These are phyloP conservation scores for Triangularia setosa DNA, from an alignment of 2,329 filamentous ascomycete genomes.

Conservation along the genomic window DNA sequence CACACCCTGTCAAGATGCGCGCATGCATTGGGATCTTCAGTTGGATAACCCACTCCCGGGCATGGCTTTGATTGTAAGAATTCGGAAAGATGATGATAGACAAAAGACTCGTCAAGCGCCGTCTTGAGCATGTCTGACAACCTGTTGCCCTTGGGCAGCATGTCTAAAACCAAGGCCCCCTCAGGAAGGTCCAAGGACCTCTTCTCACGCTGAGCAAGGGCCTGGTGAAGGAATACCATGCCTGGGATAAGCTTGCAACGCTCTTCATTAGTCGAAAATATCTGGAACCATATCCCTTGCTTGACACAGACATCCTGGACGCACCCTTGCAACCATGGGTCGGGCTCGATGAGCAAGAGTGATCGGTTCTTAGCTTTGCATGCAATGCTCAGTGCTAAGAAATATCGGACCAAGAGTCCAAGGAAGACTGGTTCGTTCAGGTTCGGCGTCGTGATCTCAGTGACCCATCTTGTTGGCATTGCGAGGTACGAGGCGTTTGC, in stretches of 20 bases:
- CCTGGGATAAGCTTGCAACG: conserved; percentile 5
- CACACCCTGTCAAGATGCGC: conserved; percentile 19
- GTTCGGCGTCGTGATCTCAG: neutral
- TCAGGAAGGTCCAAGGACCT: conserved; percentile 27
- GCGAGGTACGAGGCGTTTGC: conserved; percentile 35
- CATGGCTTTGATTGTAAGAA: neutral
- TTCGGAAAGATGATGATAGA: conserved; percentile 24
- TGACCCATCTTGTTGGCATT: conserved; percentile 13
- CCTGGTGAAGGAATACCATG: conserved; percentile 27
- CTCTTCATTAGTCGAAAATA: conserved; percentile 23
- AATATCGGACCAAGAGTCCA: conserved; percentile 25
- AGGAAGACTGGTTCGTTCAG: conserved; percentile 25
- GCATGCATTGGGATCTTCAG: conserved; percentile 1
- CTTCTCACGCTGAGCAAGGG: conserved; percentile 28
- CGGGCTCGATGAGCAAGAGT: conserved; percentile 35
- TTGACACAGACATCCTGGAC: conserved; percentile 23
- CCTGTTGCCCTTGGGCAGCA: conserved; percentile 27
- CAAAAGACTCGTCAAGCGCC: conserved; percentile 27
- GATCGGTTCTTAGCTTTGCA: conserved; percentile 9
- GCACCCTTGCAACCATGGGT: conserved; percentile 29
- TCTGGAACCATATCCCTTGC: conserved; percentile 16
- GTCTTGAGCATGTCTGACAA: conserved; percentile 28
- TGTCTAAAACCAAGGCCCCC: conserved; percentile 31
- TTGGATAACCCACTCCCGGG: neutral
- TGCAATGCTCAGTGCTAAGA: conserved; percentile 22